These are phyloP conservation scores for Francoa sonchifolia DNA, from an alignment of 441 rosid species.

Conservation along the genomic window DNA sequence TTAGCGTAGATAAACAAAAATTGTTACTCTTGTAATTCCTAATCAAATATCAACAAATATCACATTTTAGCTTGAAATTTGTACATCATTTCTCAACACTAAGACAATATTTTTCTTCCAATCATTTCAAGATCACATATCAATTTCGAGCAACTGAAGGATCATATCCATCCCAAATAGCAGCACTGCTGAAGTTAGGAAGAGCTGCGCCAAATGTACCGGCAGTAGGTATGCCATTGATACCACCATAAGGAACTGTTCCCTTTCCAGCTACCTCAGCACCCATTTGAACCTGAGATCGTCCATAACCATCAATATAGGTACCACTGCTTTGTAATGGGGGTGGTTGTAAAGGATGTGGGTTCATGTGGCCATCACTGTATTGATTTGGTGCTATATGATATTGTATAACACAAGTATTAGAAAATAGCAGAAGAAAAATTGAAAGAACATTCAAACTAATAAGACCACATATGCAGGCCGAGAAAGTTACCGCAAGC, in stretches of 20 bases:
- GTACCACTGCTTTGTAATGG: constrained; percentile 13
- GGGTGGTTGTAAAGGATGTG: constrained; percentile 15
- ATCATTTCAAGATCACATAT: too few relatives aligned
- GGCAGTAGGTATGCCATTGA: too few relatives aligned
- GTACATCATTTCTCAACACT: too few relatives aligned
- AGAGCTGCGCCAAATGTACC: too few relatives aligned
- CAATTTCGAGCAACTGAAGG: too few relatives aligned
- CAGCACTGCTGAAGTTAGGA: too few relatives aligned
- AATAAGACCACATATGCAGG: not conserved
- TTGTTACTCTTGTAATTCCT: too few relatives aligned
- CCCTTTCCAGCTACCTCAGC: not conserved
- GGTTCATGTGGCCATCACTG: constrained; percentile 14
- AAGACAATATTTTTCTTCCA: too few relatives aligned
- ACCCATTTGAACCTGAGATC: not conserved
- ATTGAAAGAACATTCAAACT: not conserved
- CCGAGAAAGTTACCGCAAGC: constrained; percentile 23
- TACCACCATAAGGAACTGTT: not conserved
- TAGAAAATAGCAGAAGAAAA: constrained; percentile 1
- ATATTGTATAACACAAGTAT: constrained; percentile 1
- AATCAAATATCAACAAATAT: too few relatives aligned
- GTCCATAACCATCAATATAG: constrained; percentile 14
- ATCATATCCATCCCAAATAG: too few relatives aligned
- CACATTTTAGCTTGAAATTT: too few relatives aligned
- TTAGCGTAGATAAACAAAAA: too few relatives aligned
- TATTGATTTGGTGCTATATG: constrained; percentile 19